Percentiles rank a stretch among this genome's conserved stretches.
phyloP scores from a whole-genome alignment of 371 early-diverging fungal species.

The Lichtheimia ramosa region DNA sequence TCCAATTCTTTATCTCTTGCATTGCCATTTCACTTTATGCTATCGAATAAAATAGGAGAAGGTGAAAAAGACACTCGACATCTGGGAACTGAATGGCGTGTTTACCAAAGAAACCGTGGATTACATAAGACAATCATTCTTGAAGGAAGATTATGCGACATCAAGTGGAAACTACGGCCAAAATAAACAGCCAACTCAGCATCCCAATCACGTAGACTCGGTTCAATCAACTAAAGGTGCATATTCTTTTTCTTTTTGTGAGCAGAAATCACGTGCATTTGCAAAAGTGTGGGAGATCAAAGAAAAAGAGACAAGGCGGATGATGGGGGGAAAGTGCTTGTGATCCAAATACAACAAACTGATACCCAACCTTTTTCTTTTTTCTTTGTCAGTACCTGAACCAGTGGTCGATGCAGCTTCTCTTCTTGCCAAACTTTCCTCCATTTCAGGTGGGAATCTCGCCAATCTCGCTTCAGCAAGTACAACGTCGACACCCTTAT shows the following conservation, averaged over 20 bases:
- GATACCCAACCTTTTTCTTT: constrained; percentile 2
- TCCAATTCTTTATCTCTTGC: background rate
- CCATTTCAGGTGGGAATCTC: constrained; percentile 27
- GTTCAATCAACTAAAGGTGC: constrained; percentile 19
- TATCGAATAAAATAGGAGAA: constrained; percentile 44
- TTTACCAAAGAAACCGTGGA: constrained; percentile 43
- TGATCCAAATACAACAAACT: background rate
- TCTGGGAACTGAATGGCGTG: constrained; percentile 50
- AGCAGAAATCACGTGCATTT: background rate
- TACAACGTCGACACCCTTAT: too few species aligned
- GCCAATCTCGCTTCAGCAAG: constrained; percentile 21
- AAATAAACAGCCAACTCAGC: background rate
- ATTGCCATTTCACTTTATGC: constrained; percentile 1
- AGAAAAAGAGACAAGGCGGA: background rate
- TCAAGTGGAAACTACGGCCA: constrained; percentile 13
- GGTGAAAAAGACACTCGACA: constrained; percentile 53
- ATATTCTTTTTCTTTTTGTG: constrained; percentile 10
- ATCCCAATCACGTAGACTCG: constrained; percentile 10
- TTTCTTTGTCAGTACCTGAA: background rate
- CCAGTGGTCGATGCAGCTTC: constrained; percentile 32
- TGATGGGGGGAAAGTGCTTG: background rate
- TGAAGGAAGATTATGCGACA: constrained; percentile 17
- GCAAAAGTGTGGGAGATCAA: constrained; percentile 1
- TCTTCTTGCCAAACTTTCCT: constrained; percentile 30
- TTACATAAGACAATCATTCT: constrained; percentile 35